Percentiles rank a stretch among this genome's conserved stretches.
Conservation (phyloP, 1,284 basidiomycete species). For the Phenoliferia sp. region DNA sequence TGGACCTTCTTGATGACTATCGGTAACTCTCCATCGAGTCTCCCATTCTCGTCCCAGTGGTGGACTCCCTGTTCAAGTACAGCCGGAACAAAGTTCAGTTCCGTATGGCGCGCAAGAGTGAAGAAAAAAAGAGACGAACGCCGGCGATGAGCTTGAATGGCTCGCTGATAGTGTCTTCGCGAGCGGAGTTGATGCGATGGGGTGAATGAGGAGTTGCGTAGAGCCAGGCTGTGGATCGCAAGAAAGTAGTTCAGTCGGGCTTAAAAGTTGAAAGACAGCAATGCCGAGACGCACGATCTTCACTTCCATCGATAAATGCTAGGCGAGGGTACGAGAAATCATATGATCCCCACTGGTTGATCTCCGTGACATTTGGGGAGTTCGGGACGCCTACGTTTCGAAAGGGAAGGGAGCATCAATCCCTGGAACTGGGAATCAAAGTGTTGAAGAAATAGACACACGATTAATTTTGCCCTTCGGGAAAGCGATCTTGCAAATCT, state of each 20-base stretch:
- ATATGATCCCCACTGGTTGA: conserved; percentile 34
- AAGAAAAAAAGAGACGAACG: conserved; percentile 47
- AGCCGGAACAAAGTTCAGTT: neutral
- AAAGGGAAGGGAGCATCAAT: neutral
- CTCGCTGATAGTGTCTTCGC: conserved; percentile 63
- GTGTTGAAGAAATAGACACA: conserved; percentile 28
- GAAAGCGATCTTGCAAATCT: conserved; percentile 77
- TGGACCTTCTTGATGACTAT: conserved; percentile 61
- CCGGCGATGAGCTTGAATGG: conserved; percentile 80
- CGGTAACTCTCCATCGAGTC: conserved; percentile 59
- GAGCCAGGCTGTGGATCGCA: conserved; percentile 30
- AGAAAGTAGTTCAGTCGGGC: neutral
- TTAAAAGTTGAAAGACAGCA: neutral
- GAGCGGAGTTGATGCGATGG: conserved; percentile 51
- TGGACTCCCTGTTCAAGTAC: conserved; percentile 57
- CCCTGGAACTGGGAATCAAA: neutral
- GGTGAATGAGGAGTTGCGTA: conserved; percentile 54
- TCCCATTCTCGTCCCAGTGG: conserved; percentile 79
- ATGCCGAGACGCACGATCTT: conserved; percentile 22
- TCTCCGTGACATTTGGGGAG: conserved; percentile 27
- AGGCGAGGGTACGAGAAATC: conserved; percentile 22
- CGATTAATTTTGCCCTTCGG: conserved; percentile 67
- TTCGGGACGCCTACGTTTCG: conserved; percentile 11
- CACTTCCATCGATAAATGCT: conserved; percentile 35
- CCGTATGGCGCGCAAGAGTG: neutral